Conservation (phyloP, 257 asterid species). For the Jasminum sambac region DNA sequence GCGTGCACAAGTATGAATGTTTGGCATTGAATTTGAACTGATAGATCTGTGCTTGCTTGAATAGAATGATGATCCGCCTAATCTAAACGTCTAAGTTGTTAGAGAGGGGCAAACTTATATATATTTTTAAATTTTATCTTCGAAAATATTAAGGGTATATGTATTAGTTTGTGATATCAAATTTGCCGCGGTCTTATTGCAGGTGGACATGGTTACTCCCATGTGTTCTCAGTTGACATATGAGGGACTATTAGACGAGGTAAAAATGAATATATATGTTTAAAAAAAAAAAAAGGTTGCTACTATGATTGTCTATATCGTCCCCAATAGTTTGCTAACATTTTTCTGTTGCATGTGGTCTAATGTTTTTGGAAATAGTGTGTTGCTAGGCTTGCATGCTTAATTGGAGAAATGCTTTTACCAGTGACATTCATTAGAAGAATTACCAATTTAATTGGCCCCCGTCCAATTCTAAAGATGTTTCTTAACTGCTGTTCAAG, state of each 20-base stretch:
- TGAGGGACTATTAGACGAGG: conserved; percentile 97
- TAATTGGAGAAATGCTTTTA: not conserved
- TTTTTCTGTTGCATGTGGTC: not conserved
- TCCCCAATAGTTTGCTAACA: not conserved
- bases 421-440: not conserved
- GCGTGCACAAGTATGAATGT: not conserved
- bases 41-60: not conserved
- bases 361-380: not conserved
- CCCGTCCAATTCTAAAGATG: too few species aligned
- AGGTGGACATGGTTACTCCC: conserved; percentile 99
- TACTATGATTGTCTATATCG: not conserved
- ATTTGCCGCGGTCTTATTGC: conserved; percentile 36
- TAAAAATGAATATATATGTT: conserved; percentile 30
- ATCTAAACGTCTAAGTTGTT: not conserved
- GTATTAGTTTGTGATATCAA: conserved; percentile 20
- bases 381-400: conserved; percentile 1
- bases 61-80: not conserved
- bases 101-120: not conserved
- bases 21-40: not conserved
- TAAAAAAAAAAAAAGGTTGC: not conserved
- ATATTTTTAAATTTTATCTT: not conserved
- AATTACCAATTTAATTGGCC: too few species aligned
- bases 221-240: conserved; percentile 93
- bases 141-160: not conserved
- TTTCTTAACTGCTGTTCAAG: too few species aligned